phyloP scores from a whole-genome alignment of 31 red algal species.

The Asparagopsis taxiformis region DNA sequence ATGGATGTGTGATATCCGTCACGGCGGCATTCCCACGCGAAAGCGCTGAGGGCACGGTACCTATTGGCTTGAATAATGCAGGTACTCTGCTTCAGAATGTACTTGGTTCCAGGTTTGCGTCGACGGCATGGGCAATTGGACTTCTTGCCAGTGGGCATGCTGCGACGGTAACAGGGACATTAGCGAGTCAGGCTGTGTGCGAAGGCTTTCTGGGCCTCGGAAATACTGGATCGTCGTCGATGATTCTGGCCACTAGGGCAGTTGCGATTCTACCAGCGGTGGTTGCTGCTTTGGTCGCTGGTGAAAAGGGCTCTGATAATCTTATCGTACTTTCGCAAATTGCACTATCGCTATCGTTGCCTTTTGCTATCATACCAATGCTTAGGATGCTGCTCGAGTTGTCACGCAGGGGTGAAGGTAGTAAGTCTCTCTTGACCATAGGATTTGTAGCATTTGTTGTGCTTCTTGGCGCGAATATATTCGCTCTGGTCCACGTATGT shows the following conservation, averaged over 20 bases:
- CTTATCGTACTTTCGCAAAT: conserved; percentile 91
- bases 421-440: neutral
- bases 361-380: conserved; percentile 92
- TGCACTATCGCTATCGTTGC: conserved; percentile 78
- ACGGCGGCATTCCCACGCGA: conserved; percentile 59
- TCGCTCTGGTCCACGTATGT: no score
- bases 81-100: conserved; percentile 64
- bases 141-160: conserved; percentile 90
- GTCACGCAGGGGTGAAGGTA: neutral
- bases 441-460: neutral
- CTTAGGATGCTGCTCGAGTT: conserved; percentile 64
- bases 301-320: conserved; percentile 69
- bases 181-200: conserved; percentile 94
- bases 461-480: conserved; percentile 18
- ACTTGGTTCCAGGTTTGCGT: conserved; percentile 45
- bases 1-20: conserved; percentile 78
- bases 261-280: conserved; percentile 80
- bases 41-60: conserved; percentile 2
- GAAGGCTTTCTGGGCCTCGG: conserved; percentile 85
- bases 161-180: conserved; percentile 79
- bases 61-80: conserved; percentile 77
- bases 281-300: conserved; percentile 56
- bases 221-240: conserved; percentile 1
- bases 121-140: conserved; percentile 84
- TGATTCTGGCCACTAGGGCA: conserved; percentile 66